A percentile compares a stretch with the other conserved stretches of the same genome.
These are phyloP conservation scores for Tuber borchii DNA, from an alignment of 495 filamentous ascomycete species.

Conservation along the genomic window DNA sequence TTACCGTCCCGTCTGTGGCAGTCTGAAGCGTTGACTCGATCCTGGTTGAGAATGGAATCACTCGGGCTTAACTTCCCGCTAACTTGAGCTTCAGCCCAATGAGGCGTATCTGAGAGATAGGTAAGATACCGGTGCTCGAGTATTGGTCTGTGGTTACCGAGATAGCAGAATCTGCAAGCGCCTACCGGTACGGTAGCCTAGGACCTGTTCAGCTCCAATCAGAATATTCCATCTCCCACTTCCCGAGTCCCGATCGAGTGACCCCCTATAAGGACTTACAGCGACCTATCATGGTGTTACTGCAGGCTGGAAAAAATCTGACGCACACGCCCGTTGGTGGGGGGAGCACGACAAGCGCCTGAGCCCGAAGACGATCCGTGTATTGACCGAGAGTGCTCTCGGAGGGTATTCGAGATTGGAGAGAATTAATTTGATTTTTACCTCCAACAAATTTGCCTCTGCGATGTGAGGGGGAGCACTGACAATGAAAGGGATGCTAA, in stretches of 20 bases:
- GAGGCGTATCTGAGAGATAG: background rate
- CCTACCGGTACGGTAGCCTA: background rate
- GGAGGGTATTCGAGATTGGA: background rate
- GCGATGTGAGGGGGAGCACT: background rate
- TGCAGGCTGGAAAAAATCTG: background rate
- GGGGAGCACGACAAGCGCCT: too few relatives aligned
- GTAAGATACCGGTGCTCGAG: background rate
- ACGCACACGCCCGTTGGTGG: background rate
- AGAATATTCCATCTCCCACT: background rate
- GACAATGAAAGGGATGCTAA: background rate
- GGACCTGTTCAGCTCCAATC: background rate
- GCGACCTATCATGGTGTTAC: background rate
- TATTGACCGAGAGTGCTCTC: too few relatives aligned
- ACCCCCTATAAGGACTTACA: background rate
- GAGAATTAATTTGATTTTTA: background rate
- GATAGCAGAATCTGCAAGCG: background rate
- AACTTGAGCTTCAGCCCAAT: background rate
- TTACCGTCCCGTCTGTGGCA: background rate
- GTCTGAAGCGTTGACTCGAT: background rate
- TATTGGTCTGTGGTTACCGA: background rate
- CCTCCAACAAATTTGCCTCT: background rate
- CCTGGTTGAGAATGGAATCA: background rate
- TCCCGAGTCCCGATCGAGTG: background rate
- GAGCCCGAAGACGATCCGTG: too few relatives aligned
- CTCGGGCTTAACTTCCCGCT: background rate